These are phyloP conservation scores for Globisporangium spiculum DNA, from an alignment of 352 stramenopile species.

Conservation along the genomic window DNA sequence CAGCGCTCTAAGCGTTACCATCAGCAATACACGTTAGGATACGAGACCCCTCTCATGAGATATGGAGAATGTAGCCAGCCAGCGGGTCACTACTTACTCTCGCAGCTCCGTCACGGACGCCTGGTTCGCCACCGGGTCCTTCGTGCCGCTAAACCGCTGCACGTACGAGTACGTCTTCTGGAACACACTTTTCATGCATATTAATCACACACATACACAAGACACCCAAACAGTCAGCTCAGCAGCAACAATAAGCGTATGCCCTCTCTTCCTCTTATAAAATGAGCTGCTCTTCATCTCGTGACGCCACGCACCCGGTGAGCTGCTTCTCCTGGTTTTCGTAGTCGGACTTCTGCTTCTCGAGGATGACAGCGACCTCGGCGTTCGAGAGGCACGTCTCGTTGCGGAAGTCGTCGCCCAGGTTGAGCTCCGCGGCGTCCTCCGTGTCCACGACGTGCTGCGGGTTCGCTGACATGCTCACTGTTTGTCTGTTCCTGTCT, in stretches of 20 bases:
- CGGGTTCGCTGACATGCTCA: slow-evolving; percentile 70
- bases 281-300: slow-evolving; percentile 5
- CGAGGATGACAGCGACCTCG: slow-evolving; percentile 87
- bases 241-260: background rate
- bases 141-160: slow-evolving; percentile 89
- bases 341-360: slow-evolving; percentile 90
- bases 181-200: slow-evolving; percentile 59
- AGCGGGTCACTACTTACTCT: slow-evolving; percentile 52
- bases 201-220: background rate
- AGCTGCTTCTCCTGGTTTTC: slow-evolving; percentile 90
- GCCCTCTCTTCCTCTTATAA: background rate
- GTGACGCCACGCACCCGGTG: slow-evolving; percentile 43
- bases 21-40: background rate
- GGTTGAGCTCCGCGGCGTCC: slow-evolving; percentile 86
- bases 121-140: slow-evolving; percentile 89
- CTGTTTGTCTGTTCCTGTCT: background rate
- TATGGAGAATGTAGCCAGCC: background rate
- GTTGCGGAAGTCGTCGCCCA: slow-evolving; percentile 87
- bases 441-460: slow-evolving; percentile 89
- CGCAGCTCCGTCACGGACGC: slow-evolving; percentile 85
- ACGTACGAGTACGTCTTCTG: slow-evolving; percentile 92
- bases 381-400: slow-evolving; percentile 89
- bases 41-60: background rate
- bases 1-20: slow-evolving; percentile 45
- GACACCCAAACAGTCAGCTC: background rate